Evolutionary conservation across 345 rosid genomes (phyloP).

Genomic region (Cardamine resedifolia): DNA sequence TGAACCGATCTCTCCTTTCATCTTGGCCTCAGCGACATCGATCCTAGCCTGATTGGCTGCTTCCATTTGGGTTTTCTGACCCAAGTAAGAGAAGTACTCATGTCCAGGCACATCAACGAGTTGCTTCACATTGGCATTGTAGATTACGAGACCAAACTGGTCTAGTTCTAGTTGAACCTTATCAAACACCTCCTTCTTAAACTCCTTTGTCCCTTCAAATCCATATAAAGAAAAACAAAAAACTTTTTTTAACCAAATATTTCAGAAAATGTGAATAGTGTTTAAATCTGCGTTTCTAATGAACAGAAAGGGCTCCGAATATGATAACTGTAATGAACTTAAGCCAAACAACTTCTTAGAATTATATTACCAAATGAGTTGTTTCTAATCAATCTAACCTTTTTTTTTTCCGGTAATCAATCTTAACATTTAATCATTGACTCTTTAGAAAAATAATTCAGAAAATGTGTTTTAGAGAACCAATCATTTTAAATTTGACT

Average conservation of each 20-base stretch:
- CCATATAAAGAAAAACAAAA: background rate
- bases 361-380: too few relatives aligned
- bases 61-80: constrained; percentile 85
- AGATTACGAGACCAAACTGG: constrained; percentile 70
- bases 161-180: constrained; percentile 77
- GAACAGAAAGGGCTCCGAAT: background rate
- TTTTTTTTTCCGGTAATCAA: too few relatives aligned
- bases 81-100: constrained; percentile 81
- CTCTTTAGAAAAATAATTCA: background rate
- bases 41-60: constrained; percentile 77
- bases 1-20: constrained; percentile 80
- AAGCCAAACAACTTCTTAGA: background rate
- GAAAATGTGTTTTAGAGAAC: background rate
- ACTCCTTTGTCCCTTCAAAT: constrained; percentile 51
- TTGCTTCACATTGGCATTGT: constrained; percentile 80
- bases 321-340: background rate
- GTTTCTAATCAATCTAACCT: too few relatives aligned
- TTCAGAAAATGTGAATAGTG: too few relatives aligned
- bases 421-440: too few relatives aligned
- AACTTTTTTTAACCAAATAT: background rate
- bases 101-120: constrained; percentile 79
- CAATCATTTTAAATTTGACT: background rate
- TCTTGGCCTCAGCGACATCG: constrained; percentile 74
- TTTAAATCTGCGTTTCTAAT: too few relatives aligned
- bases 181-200: constrained; percentile 70